phyloP scores from a whole-genome alignment of 768 basidiomycete species.

The Sarcodon aspratus region DNA sequence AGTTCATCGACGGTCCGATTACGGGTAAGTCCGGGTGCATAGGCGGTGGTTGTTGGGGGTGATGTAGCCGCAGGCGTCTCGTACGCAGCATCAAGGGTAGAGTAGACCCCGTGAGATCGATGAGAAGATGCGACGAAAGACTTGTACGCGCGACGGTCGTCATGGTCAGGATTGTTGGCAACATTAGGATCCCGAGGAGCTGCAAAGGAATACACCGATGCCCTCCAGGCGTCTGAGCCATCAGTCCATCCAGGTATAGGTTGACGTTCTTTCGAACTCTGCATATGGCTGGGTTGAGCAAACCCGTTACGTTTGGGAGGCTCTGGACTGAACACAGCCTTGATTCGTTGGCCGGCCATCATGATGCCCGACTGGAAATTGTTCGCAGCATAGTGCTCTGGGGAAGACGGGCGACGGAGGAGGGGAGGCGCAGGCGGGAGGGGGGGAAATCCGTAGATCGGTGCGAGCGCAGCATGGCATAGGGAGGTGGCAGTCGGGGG shows the following conservation, averaged over 20 bases:
- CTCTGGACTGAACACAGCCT: conserved; percentile 30
- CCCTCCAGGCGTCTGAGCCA: conserved; percentile 56
- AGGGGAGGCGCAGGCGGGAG: conserved; percentile 42
- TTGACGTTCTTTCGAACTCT: conserved; percentile 17
- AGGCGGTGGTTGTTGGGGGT: not conserved
- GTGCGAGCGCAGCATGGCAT: conserved; percentile 25
- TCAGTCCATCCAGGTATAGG: conserved; percentile 62
- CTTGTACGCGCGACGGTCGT: conserved; percentile 25
- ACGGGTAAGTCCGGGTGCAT: conserved; percentile 7
- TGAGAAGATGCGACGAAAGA: conserved; percentile 43
- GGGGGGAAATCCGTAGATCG: conserved; percentile 35
- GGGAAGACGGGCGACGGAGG: conserved; percentile 11
- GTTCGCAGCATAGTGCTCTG: conserved; percentile 16
- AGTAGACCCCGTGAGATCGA: conserved; percentile 35
- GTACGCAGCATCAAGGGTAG: conserved; percentile 26
- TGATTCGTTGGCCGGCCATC: conserved; percentile 54
- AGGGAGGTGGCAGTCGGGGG: conserved; percentile 8
- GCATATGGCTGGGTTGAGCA: conserved; percentile 11
- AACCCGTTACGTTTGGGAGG: conserved; percentile 16
- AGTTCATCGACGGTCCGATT: conserved; percentile 29
- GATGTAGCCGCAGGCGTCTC: conserved; percentile 1
- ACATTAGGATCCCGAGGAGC: conserved; percentile 18
- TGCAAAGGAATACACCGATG: conserved; percentile 44
- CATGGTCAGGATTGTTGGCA: conserved; percentile 15
- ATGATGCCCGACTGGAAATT: conserved; percentile 53